phyloP scores from a whole-genome alignment of 768 basidiomycete genomes.

The Suillus occidentalis region DNA sequence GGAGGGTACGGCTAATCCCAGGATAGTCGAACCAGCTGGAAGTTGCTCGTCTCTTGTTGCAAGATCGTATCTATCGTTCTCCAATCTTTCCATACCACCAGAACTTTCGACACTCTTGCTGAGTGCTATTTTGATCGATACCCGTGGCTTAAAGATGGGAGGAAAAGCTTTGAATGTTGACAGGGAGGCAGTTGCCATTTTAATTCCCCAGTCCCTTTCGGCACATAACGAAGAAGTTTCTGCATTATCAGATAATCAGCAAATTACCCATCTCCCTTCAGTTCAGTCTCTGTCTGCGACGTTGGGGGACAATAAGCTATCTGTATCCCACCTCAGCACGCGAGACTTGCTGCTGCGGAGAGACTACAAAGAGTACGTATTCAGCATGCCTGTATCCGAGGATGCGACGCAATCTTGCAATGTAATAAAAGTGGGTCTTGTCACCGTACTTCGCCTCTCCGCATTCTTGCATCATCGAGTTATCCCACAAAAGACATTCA shows the following conservation, averaged over 20 bases:
- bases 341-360: slow-evolving; percentile 83
- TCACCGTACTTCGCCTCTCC: slow-evolving; percentile 71
- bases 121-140: slow-evolving; percentile 84
- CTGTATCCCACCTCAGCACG: slow-evolving; percentile 64
- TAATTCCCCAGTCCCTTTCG: slow-evolving; percentile 59
- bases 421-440: slow-evolving; percentile 65
- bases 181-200: slow-evolving; percentile 57
- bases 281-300: slow-evolving; percentile 53
- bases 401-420: slow-evolving; percentile 22
- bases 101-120: slow-evolving; percentile 81
- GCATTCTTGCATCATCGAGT: slow-evolving; percentile 29
- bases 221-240: slow-evolving; percentile 18
- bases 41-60: slow-evolving; percentile 77
- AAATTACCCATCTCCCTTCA: slow-evolving; percentile 23
- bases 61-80: slow-evolving; percentile 21
- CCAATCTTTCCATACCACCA: slow-evolving; percentile 35
- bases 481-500: slow-evolving; percentile 27
- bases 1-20: slow-evolving; percentile 70
- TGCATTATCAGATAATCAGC: slow-evolving; percentile 30
- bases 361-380: slow-evolving; percentile 91
- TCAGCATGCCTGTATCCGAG: slow-evolving; percentile 38
- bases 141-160: slow-evolving; percentile 69
- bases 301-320: slow-evolving; percentile 52
- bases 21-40: slow-evolving; percentile 69
- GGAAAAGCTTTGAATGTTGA: slow-evolving; percentile 78